A percentile compares a stretch with the other conserved stretches of the same genome.
phyloP scores from a whole-genome alignment of 345 rosid species.

The Gossypioides kirkii region DNA sequence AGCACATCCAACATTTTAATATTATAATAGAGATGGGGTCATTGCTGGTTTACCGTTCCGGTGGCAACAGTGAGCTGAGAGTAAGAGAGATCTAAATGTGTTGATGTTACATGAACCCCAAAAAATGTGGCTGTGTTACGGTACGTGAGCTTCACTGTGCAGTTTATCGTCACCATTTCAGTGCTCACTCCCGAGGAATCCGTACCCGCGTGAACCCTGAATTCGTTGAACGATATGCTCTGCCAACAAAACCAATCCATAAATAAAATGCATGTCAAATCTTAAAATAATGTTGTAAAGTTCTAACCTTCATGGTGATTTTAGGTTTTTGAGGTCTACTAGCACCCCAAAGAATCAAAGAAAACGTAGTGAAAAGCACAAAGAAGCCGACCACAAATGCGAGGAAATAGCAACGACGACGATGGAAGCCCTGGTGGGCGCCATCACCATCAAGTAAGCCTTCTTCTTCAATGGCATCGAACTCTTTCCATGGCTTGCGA shows the following conservation, averaged over 20 bases:
- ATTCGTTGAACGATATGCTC: conserved; percentile 51
- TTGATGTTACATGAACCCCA: conserved; percentile 60
- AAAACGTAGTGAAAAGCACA: conserved; percentile 47
- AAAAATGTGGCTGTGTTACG: conserved; percentile 59
- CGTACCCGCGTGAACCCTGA: conserved; percentile 58
- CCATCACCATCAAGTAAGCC: conserved; percentile 40
- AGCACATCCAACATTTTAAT: not conserved
- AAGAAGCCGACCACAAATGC: conserved; percentile 47
- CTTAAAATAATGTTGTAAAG: not conserved
- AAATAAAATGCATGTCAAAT: not conserved
- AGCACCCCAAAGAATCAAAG: conserved; percentile 68
- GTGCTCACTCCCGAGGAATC: conserved; percentile 66
- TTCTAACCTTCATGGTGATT: conserved; percentile 55
- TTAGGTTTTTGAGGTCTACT: conserved; percentile 58
- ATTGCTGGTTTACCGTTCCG: conserved; percentile 39
- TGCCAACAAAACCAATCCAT: conserved; percentile 10
- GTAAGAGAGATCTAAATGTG: conserved; percentile 52
- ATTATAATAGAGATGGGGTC: not conserved
- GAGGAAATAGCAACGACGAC: conserved; percentile 45
- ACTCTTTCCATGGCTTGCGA: conserved; percentile 40
- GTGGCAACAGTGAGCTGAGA: conserved; percentile 56
- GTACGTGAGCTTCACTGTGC: conserved; percentile 48
- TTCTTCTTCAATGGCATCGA: conserved; percentile 75
- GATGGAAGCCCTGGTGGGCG: conserved; percentile 22
- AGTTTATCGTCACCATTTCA: conserved; percentile 59